phyloP scores from a whole-genome alignment of 345 rosid species.

The Salix caprea region DNA sequence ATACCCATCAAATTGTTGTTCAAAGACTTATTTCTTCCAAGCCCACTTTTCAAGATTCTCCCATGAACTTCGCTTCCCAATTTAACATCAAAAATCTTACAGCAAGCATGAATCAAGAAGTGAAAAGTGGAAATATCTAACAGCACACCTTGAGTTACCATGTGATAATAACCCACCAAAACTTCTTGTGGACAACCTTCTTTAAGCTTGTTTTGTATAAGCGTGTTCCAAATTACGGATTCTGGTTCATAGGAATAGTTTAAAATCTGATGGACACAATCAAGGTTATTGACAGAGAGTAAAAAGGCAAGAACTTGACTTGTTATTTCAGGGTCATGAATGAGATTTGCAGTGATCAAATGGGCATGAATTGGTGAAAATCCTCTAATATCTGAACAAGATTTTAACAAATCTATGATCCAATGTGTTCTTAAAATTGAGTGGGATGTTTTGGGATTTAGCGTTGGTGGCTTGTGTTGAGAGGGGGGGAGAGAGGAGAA shows the following conservation, averaged over 20 bases:
- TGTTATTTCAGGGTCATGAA: background rate
- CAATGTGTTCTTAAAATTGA: background rate
- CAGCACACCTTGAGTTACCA: slow-evolving; percentile 6
- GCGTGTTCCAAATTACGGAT: slow-evolving; percentile 3
- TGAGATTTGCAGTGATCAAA: background rate
- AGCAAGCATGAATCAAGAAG: slow-evolving; percentile 5
- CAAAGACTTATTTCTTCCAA: slow-evolving; percentile 2
- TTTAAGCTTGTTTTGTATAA: background rate
- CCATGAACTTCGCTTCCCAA: slow-evolving; percentile 9
- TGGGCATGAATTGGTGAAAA: slow-evolving; percentile 3
- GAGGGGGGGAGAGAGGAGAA: background rate
- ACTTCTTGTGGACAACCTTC: background rate
- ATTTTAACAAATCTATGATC: background rate
- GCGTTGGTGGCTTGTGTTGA: background rate
- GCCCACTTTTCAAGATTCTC: slow-evolving; percentile 14
- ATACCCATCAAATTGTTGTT: slow-evolving; percentile 13
- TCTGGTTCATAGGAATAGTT: background rate
- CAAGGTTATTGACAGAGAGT: background rate
- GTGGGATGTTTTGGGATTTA: background rate
- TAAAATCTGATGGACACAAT: background rate
- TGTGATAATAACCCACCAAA: background rate
- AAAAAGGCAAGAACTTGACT: background rate
- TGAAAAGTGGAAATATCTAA: slow-evolving; percentile 4
- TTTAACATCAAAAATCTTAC: background rate
- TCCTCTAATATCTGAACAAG: background rate